Percentiles rank a stretch among this genome's conserved stretches.
These are phyloP conservation scores for Vachellia pachyceras DNA, from an alignment of 306 rosid species.

Conservation along the genomic window DNA sequence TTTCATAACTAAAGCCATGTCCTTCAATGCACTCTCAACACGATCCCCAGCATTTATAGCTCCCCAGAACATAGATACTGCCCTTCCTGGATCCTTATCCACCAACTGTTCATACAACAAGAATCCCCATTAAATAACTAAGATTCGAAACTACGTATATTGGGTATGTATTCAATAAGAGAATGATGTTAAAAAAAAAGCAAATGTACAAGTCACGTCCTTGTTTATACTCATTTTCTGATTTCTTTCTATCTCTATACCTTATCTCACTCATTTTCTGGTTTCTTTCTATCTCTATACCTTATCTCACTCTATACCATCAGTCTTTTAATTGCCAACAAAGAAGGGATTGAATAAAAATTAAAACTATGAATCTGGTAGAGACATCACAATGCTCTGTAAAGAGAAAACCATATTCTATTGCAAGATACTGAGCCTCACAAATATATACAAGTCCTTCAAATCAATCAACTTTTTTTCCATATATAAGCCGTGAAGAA, in stretches of 20 bases:
- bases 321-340: neutral
- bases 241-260: neutral
- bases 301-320: neutral
- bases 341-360: neutral
- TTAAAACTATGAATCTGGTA: neutral
- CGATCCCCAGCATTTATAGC: constrained; percentile 93
- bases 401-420: neutral
- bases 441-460: constrained; percentile 1
- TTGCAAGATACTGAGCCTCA: neutral
- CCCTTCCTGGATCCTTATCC: constrained; percentile 82
- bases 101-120: constrained; percentile 62
- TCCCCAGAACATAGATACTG: constrained; percentile 88
- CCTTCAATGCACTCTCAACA: constrained; percentile 94
- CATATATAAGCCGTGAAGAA: neutral
- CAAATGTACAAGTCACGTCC: neutral
- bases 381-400: neutral
- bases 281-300: neutral
- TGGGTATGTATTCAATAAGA: neutral
- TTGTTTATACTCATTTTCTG: neutral
- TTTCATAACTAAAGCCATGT: constrained; percentile 96
- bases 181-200: neutral
- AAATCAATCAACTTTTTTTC: neutral
- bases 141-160: neutral
- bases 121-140: constrained; percentile 1
- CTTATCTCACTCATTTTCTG: neutral